These are phyloP conservation scores for Starmerella sp. DNA, from an alignment of 805 yeast species.

Conservation along the genomic window DNA sequence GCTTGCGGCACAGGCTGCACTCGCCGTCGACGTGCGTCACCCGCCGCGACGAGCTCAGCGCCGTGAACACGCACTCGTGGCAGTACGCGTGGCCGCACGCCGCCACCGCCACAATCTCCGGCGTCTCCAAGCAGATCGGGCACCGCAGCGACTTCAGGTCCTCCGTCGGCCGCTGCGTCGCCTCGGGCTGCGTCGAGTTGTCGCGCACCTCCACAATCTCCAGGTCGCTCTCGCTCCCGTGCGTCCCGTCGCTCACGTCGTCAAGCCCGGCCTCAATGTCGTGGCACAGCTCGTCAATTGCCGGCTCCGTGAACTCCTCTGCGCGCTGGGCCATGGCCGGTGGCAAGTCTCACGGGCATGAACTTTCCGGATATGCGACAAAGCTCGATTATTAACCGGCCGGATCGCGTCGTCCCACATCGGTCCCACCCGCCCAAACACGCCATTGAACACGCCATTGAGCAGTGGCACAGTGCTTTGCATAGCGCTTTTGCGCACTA, in stretches of 20 bases:
- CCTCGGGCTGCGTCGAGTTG: neutral
- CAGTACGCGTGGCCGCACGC: slow-evolving; percentile 21
- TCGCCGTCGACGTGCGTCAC: slow-evolving; percentile 12
- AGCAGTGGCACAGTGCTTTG: too few relatives aligned
- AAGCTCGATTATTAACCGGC: neutral
- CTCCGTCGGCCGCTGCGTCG: neutral
- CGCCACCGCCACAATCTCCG: slow-evolving; percentile 20
- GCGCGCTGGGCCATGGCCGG: neutral
- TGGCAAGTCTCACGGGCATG: neutral
- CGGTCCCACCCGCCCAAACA: neutral
- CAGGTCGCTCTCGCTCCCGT: slow-evolving; percentile 7
- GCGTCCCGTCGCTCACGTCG: neutral
- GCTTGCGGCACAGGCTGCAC: slow-evolving; percentile 20
- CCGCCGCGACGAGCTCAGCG: slow-evolving; percentile 11
- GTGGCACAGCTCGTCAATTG: slow-evolving; percentile 1
- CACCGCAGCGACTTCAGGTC: slow-evolving; percentile 10
- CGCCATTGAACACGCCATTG: too few relatives aligned
- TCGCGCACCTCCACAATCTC: slow-evolving; percentile 15
- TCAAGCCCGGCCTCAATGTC: neutral
- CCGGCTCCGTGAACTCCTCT: neutral
- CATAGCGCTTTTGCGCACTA: too few relatives aligned
- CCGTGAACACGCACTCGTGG: slow-evolving; percentile 20
- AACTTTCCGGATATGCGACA: neutral
- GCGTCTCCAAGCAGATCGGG: slow-evolving; percentile 20
- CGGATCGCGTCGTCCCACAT: neutral